Percentiles rank a stretch among this genome's conserved stretches.
Evolutionary conservation across 371 early-diverging fungal species (phyloP).

Genomic region (Fennellomyces sp.): DNA sequence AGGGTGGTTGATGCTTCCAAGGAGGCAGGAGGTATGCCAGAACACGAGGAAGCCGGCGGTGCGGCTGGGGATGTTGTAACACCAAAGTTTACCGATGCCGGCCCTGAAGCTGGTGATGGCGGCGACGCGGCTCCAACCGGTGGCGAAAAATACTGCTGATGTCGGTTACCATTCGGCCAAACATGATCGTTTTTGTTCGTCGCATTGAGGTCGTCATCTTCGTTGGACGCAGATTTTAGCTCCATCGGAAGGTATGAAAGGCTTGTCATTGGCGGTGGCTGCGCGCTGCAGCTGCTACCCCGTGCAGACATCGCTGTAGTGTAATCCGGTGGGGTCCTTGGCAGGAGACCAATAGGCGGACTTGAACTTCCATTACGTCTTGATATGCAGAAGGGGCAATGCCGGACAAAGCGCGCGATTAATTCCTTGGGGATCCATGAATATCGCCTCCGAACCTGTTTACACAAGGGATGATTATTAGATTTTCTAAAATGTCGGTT

Average conservation of each 20-base stretch:
- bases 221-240: constrained; percentile 1
- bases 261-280: neutral
- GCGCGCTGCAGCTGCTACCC: constrained; percentile 5
- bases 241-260: constrained; percentile 9
- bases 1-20: neutral
- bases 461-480: neutral
- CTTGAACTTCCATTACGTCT: constrained; percentile 46
- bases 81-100: neutral
- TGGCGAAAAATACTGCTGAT: neutral
- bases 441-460: constrained; percentile 40
- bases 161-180: neutral
- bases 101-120: neutral
- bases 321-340: constrained; percentile 34
- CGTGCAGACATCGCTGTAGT: constrained; percentile 9
- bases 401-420: constrained; percentile 54
- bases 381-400: constrained; percentile 53
- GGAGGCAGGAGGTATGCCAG: constrained; percentile 7
- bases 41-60: constrained; percentile 4
- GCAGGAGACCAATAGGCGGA: constrained; percentile 32
- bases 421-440: constrained; percentile 58
- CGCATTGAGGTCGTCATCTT: neutral
- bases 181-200: neutral
- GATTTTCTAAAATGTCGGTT: neutral
- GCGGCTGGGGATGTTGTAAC: neutral
- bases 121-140: neutral